phyloP scores from a whole-genome alignment of 2,329 filamentous ascomycete species.

The Hirsutella rhossiliensis region DNA sequence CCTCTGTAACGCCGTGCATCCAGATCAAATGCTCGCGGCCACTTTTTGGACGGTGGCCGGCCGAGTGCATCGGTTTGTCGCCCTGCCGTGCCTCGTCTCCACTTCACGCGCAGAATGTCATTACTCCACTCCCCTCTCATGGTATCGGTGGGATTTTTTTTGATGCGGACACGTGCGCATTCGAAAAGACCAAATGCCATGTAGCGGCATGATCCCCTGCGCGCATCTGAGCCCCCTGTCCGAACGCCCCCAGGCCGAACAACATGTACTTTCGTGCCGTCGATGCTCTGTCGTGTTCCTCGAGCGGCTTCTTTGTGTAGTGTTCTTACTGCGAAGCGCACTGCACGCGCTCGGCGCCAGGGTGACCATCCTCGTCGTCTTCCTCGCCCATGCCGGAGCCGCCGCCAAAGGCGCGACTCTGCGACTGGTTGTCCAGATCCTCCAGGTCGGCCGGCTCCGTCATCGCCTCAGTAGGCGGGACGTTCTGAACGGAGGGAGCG shows the following conservation, averaged over 20 bases:
- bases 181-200: conserved; percentile 3
- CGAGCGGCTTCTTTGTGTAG: conserved; percentile 1
- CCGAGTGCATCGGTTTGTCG: conserved; percentile 1
- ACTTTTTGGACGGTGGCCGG: conserved; percentile 6
- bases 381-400: conserved; percentile 54
- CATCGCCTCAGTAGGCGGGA: conserved; percentile 76
- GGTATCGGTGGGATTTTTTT: conserved; percentile 9
- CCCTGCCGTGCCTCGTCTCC: background rate
- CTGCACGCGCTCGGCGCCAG: conserved; percentile 69
- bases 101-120: background rate
- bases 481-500: conserved; percentile 45
- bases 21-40: conserved; percentile 18
- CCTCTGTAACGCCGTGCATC: conserved; percentile 23
- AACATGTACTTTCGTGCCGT: background rate
- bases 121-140: conserved; percentile 1
- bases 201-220: conserved; percentile 5
- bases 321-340: conserved; percentile 69
- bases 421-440: conserved; percentile 59
- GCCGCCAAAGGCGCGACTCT: conserved; percentile 57
- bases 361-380: conserved; percentile 65
- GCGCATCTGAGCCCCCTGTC: conserved; percentile 5
- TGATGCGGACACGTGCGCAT: conserved; percentile 5
- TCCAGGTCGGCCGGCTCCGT: conserved; percentile 81
- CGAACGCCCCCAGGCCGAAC: background rate
- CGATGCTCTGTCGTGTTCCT: background rate